Evolutionary conservation across 345 rosid species (phyloP).

Genomic region (Anacardium occidentale): DNA sequence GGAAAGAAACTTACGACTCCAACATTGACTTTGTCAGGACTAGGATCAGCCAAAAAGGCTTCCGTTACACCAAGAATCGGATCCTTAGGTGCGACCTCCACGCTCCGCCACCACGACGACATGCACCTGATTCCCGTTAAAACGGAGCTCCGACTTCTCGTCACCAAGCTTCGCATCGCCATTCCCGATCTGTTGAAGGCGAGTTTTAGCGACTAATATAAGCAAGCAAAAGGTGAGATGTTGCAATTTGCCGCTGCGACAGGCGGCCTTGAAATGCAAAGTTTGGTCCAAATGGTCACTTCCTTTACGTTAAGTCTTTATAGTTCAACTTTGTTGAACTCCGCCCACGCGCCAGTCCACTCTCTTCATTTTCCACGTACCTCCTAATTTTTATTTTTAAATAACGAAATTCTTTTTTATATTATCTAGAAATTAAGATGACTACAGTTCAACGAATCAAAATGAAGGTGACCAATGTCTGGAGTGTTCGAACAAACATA

Average conservation of each 20-base stretch:
- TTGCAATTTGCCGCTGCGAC: no score
- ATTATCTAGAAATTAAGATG: no score
- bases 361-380: no score
- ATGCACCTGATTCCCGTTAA: constrained; percentile 51
- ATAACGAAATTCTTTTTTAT: no score
- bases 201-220: background rate
- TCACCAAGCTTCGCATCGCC: constrained; percentile 33
- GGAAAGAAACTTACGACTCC: constrained; percentile 68
- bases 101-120: constrained; percentile 88
- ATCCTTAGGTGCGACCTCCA: constrained; percentile 89
- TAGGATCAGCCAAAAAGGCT: constrained; percentile 87
- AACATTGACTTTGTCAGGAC: constrained; percentile 82
- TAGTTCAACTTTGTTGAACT: background rate
- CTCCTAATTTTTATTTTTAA: no score
- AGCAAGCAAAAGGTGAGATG: background rate
- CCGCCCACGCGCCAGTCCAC: no score
- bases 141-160: constrained; percentile 34
- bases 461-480: no score
- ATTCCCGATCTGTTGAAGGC: constrained; percentile 16
- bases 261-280: no score
- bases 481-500: no score
- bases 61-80: constrained; percentile 98
- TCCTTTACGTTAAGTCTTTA: background rate
- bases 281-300: background rate
- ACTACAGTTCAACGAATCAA: no score